Percentiles rank a stretch among this genome's conserved stretches.
Evolutionary conservation across 345 rosid species (phyloP).

Genomic region (Theobroma cacao): DNA sequence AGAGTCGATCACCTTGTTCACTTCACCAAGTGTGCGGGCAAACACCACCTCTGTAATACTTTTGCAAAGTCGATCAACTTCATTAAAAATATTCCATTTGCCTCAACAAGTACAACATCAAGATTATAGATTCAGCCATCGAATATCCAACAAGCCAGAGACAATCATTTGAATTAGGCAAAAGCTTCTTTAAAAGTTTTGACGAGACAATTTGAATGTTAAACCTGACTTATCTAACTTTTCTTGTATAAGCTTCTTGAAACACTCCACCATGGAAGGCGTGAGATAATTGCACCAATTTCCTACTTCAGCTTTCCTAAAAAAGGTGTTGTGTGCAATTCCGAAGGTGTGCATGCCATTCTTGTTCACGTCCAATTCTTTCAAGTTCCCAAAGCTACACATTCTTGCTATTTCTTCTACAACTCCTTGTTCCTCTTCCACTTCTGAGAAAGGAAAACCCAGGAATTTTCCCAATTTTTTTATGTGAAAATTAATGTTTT

Average conservation of each 20-base stretch:
- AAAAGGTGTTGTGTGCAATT: conserved; percentile 30
- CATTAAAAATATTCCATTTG: no score
- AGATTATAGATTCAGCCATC: no score
- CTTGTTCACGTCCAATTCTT: conserved; percentile 43
- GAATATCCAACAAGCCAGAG: no score
- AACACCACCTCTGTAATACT: no score
- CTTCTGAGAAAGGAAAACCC: conserved; percentile 35
- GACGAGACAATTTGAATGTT: conserved; percentile 17
- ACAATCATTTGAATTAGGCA: no score
- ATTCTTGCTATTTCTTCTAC: conserved; percentile 34
- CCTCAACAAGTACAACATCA: no score
- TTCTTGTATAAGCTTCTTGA: conserved; percentile 33
- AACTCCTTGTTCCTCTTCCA: conserved; percentile 31
- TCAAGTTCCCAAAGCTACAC: conserved; percentile 43
- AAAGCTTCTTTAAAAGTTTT: background rate
- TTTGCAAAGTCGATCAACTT: no score
- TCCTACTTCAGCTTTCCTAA: conserved; percentile 43
- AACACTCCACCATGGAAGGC: conserved; percentile 30
- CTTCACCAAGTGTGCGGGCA: no score
- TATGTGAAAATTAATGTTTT: conserved; percentile 22
- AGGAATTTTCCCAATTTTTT: conserved; percentile 38
- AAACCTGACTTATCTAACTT: conserved; percentile 48
- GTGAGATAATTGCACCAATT: conserved; percentile 40
- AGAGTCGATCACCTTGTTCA: no score
- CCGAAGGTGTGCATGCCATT: conserved; percentile 25